A percentile compares a stretch with the other conserved stretches of the same genome.
Conservation (phyloP, 495 filamentous ascomycete genomes). For the Cryomyces antarcticus region DNA sequence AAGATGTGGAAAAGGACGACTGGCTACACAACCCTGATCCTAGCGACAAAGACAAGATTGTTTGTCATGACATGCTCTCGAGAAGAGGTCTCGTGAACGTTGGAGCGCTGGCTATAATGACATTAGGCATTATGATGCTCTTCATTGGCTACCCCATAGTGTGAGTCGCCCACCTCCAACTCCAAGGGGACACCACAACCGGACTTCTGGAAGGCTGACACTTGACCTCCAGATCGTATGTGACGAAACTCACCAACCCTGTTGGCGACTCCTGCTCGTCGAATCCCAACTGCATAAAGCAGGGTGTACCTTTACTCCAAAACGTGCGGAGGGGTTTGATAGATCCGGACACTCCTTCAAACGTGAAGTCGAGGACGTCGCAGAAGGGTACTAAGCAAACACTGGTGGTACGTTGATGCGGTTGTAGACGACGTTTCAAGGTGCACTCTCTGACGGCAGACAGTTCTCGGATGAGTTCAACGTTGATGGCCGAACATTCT, state of each 20-base stretch:
- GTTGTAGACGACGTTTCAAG: neutral
- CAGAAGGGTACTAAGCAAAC: constrained; percentile 39
- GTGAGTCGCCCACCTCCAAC: constrained; percentile 25
- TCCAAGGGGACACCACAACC: neutral
- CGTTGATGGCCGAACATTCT: constrained; percentile 48
- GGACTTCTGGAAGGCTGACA: constrained; percentile 6
- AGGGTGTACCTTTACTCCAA: constrained; percentile 25
- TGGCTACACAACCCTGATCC: constrained; percentile 54
- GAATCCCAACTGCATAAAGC: constrained; percentile 31
- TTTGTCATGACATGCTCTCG: constrained; percentile 51
- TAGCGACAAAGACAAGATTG: constrained; percentile 36
- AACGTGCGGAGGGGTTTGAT: constrained; percentile 42
- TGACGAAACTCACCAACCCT: constrained; percentile 19
- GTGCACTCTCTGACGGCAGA: neutral
- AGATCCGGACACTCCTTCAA: constrained; percentile 50
- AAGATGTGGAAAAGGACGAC: constrained; percentile 65
- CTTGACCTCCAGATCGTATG: constrained; percentile 30
- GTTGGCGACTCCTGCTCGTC: constrained; percentile 17
- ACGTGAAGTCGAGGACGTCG: constrained; percentile 33
- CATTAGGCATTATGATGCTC: constrained; percentile 39
- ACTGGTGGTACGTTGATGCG: constrained; percentile 34
- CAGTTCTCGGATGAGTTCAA: constrained; percentile 72
- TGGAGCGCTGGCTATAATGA: constrained; percentile 41
- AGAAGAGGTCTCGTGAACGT: constrained; percentile 45
- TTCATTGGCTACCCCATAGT: constrained; percentile 59